Evolutionary conservation across 1,139 yeast species (phyloP).

Genomic region (Yamadazyma triangularis): DNA sequence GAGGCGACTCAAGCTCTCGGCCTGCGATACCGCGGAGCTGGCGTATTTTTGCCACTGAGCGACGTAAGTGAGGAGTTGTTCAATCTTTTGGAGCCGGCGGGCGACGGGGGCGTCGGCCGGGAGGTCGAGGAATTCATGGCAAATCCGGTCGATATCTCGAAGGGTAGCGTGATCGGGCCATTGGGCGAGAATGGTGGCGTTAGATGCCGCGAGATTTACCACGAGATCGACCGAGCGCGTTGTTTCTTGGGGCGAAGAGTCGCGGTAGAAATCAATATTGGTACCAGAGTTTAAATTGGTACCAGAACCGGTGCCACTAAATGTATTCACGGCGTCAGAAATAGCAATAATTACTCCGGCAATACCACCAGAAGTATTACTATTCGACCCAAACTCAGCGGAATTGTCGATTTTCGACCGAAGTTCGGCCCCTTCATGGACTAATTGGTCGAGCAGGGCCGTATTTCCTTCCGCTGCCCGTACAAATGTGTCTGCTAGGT

Average conservation of each 20-base stretch:
- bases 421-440: conserved; percentile 41
- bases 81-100: conserved; percentile 73
- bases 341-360: conserved; percentile 41
- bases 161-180: conserved; percentile 98
- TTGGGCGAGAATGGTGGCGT: conserved; percentile 48
- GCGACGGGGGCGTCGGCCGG: conserved; percentile 73
- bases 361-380: conserved; percentile 23
- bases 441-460: conserved; percentile 21
- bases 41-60: conserved; percentile 96
- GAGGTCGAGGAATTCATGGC: conserved; percentile 60
- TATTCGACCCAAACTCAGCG: conserved; percentile 19
- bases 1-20: conserved; percentile 49
- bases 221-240: conserved; percentile 51
- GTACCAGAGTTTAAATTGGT: too few species aligned
- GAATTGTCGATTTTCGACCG: too few species aligned
- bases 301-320: too few species aligned
- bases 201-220: too few species aligned
- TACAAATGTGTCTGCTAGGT: conserved; percentile 26
- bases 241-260: conserved; percentile 59
- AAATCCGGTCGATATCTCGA: conserved; percentile 60
- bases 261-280: conserved; percentile 62
- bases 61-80: conserved; percentile 76
- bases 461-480: conserved; percentile 16
- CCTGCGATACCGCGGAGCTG: conserved; percentile 67
- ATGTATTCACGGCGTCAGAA: conserved; percentile 20